phyloP scores from a whole-genome alignment of 176 grass and related monocot species.

The Bolboschoenus planiculmis region DNA sequence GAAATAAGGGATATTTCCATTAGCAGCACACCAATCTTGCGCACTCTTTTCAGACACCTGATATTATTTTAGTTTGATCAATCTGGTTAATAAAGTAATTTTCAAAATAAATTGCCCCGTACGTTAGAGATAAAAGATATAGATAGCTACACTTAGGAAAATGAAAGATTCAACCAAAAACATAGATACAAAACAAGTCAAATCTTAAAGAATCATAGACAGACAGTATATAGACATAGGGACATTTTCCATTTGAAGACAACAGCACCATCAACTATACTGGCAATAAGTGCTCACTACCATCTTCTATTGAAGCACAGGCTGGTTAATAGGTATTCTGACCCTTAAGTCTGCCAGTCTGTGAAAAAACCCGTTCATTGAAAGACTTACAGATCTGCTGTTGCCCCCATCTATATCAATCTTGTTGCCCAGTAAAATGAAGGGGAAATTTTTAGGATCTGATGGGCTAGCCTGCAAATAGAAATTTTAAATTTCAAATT shows the following conservation, averaged over 20 bases:
- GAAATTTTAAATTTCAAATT: not conserved
- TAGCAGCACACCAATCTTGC: constrained; percentile 79
- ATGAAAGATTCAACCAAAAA: not conserved
- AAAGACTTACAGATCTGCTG: constrained; percentile 56
- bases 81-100: not conserved
- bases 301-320: not conserved
- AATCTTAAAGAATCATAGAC: not conserved
- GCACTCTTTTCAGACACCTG: constrained; percentile 90
- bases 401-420: constrained; percentile 77
- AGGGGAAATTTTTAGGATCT: constrained; percentile 65
- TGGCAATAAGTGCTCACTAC: not conserved
- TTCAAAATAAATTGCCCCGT: not conserved
- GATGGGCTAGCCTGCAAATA: constrained; percentile 50
- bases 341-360: not conserved
- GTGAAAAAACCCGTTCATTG: not conserved
- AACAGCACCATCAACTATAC: not conserved
- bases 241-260: not conserved
- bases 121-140: not conserved
- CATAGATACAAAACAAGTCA: not conserved
- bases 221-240: not conserved
- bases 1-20: constrained; percentile 83
- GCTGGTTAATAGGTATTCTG: not conserved
- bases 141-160: not conserved
- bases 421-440: constrained; percentile 93
- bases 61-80: not conserved